Evolutionary conservation across 1,284 basidiomycete species (phyloP).

Genomic region (Marasmius fiardii): DNA sequence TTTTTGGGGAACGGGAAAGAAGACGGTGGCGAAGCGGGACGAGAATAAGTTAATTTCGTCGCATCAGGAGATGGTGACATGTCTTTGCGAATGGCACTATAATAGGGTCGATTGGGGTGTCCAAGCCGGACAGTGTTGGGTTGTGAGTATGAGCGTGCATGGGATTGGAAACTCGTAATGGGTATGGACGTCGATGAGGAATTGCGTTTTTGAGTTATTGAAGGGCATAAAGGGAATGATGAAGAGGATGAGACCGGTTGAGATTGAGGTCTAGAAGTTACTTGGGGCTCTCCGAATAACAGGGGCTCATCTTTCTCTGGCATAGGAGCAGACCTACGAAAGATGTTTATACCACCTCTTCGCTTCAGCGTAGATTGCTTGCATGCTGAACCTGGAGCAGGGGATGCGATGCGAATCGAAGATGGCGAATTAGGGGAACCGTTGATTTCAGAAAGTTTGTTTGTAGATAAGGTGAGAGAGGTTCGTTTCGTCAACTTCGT

Average conservation of each 20-base stretch:
- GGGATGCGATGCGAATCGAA: neutral
- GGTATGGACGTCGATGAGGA: neutral
- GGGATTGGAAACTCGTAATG: neutral
- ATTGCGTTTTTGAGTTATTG: neutral
- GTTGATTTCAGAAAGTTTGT: neutral
- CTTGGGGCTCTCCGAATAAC: neutral
- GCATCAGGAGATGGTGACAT: slow-evolving; percentile 1
- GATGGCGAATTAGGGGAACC: neutral
- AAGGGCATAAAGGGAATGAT: neutral
- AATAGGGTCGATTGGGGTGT: slow-evolving; percentile 2
- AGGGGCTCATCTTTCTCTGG: neutral
- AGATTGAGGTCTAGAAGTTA: neutral
- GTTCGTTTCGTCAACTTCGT: slow-evolving; percentile 1
- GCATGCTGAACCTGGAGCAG: neutral
- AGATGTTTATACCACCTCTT: neutral
- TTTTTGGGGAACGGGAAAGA: neutral
- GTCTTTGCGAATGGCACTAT: slow-evolving; percentile 1
- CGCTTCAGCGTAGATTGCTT: neutral
- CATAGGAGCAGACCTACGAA: neutral
- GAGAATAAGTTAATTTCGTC: neutral
- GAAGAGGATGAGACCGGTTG: neutral
- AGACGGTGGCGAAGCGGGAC: neutral
- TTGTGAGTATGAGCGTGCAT: neutral
- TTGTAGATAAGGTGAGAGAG: neutral
- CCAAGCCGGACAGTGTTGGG: neutral